phyloP scores from a whole-genome alignment of 2,329 filamentous ascomycete genomes.

The Ceratocystis destructans region DNA sequence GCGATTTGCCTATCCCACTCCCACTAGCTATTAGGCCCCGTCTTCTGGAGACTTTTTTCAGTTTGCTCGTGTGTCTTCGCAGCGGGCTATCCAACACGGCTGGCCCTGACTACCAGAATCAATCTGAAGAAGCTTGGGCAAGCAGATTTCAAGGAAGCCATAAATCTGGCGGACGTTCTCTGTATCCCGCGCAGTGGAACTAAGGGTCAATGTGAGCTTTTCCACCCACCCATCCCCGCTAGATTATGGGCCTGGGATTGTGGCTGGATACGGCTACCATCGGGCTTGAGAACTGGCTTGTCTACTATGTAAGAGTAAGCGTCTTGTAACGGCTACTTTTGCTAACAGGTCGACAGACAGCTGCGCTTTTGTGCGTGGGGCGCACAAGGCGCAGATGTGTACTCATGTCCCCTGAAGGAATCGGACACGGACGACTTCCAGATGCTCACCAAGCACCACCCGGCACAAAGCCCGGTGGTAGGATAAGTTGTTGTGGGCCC shows the following conservation, averaged over 20 bases:
- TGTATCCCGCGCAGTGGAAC: conserved; percentile 63
- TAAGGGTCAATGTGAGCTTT: conserved; percentile 29
- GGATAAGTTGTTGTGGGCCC: neutral
- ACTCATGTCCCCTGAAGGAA: neutral
- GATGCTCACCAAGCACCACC: neutral
- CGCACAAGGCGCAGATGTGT: conserved; percentile 31
- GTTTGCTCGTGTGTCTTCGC: conserved; percentile 37
- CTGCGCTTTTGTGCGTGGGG: conserved; percentile 48
- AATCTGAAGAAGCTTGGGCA: conserved; percentile 59
- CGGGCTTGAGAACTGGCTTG: neutral
- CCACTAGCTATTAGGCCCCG: conserved; percentile 38
- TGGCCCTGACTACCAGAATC: conserved; percentile 45
- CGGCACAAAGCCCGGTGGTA: neutral
- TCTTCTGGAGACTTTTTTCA: conserved; percentile 44
- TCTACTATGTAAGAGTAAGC: neutral
- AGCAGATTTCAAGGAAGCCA: conserved; percentile 44
- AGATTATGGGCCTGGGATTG: neutral
- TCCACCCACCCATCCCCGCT: too few relatives aligned
- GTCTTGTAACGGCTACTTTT: neutral
- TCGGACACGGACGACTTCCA: neutral
- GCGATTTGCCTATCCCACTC: neutral
- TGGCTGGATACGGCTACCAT: neutral
- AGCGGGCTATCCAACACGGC: conserved; percentile 33
- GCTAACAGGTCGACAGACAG: conserved; percentile 26
- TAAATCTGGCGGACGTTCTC: conserved; percentile 51